Evolutionary conservation across 1,284 basidiomycete species (phyloP).

Genomic region (Fomitopsis pinicola): DNA sequence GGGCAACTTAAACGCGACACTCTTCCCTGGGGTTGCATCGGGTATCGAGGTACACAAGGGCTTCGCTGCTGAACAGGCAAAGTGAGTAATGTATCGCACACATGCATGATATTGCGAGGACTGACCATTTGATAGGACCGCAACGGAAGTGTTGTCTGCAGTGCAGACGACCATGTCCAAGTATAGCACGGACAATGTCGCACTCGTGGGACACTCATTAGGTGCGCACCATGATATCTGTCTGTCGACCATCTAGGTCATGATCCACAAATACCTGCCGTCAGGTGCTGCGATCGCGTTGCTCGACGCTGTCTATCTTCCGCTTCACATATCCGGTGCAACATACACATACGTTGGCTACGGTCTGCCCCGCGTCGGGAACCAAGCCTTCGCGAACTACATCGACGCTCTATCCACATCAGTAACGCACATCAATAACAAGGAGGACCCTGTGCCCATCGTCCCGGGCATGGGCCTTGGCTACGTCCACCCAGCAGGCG

Average conservation of each 20-base stretch:
- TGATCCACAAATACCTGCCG: neutral
- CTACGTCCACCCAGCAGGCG: constrained; percentile 53
- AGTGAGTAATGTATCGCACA: constrained; percentile 27
- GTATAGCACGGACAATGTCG: constrained; percentile 28
- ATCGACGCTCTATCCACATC: constrained; percentile 47
- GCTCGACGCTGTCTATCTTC: constrained; percentile 44
- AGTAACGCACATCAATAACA: constrained; percentile 28
- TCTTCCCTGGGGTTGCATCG: constrained; percentile 54
- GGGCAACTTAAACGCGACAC: constrained; percentile 21
- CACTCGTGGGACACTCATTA: constrained; percentile 36
- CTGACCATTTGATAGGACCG: constrained; percentile 26
- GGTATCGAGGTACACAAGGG: constrained; percentile 51
- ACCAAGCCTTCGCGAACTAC: constrained; percentile 52
- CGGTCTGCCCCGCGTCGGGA: constrained; percentile 60
- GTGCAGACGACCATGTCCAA: constrained; percentile 28
- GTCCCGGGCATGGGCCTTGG: constrained; percentile 47
- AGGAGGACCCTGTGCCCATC: constrained; percentile 25
- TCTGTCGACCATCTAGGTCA: neutral
- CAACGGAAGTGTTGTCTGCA: constrained; percentile 30
- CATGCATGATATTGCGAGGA: neutral
- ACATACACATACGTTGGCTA: constrained; percentile 39
- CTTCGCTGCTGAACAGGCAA: constrained; percentile 48
- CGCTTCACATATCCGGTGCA: constrained; percentile 37
- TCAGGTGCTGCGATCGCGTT: constrained; percentile 44
- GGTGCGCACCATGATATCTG: constrained; percentile 20